phyloP scores from a whole-genome alignment of 768 basidiomycete species.

The Gyrodon lividus region DNA sequence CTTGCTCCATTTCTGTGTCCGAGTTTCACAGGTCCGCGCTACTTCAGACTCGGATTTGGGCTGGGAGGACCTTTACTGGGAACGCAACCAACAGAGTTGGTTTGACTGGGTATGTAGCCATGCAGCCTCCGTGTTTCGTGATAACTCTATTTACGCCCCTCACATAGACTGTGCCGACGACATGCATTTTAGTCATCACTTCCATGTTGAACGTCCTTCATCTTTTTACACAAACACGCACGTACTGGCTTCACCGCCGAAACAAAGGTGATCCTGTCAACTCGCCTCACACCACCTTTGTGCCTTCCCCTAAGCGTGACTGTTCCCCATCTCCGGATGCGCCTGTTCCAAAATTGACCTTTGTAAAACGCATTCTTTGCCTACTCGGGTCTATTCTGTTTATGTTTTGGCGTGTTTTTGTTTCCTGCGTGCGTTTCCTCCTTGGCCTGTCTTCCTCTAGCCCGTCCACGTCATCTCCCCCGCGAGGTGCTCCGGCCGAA shows the following conservation, averaged over 20 bases:
- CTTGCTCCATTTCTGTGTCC: conserved; percentile 62
- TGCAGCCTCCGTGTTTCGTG: conserved; percentile 8
- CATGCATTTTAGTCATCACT: conserved; percentile 50
- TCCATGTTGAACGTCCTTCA: conserved; percentile 63
- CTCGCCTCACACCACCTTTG: conserved; percentile 69
- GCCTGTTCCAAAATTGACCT: conserved; percentile 43
- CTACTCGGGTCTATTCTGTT: conserved; percentile 36
- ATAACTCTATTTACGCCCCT: conserved; percentile 8
- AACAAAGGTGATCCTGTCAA: conserved; percentile 55
- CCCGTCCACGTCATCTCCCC: conserved; percentile 33
- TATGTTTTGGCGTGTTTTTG: conserved; percentile 49
- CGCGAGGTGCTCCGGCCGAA: conserved; percentile 39
- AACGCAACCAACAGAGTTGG: conserved; percentile 63
- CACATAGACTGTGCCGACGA: conserved; percentile 62
- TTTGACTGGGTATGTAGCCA: conserved; percentile 69
- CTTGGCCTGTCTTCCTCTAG: conserved; percentile 55
- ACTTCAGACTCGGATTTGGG: conserved; percentile 67
- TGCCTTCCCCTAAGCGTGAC: conserved; percentile 42
- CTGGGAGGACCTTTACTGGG: conserved; percentile 78
- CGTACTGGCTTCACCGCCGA: conserved; percentile 66
- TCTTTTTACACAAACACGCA: conserved; percentile 65
- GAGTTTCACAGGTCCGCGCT: conserved; percentile 54
- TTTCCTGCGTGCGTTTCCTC: conserved; percentile 64
- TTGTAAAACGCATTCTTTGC: conserved; percentile 37
- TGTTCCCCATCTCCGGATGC: conserved; percentile 23